These are phyloP conservation scores for Calycina herbarum DNA, from an alignment of 2,329 filamentous ascomycete genomes.

Conservation along the genomic window DNA sequence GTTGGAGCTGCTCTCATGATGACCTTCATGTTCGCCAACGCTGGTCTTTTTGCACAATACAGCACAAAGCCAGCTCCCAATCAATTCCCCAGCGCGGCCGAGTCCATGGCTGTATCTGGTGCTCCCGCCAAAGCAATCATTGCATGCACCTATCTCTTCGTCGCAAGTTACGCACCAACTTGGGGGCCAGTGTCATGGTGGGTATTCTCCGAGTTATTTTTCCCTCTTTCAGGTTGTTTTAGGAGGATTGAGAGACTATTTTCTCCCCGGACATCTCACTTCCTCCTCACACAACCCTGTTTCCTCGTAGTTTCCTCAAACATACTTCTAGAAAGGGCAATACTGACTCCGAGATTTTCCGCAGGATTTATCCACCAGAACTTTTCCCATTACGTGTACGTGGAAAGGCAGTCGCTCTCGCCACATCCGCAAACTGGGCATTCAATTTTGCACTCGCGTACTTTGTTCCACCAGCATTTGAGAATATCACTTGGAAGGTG, in stretches of 20 bases:
- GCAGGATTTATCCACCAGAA: slow-evolving; percentile 49
- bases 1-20: slow-evolving; percentile 47
- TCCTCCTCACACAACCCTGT: too few relatives aligned
- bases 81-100: slow-evolving; percentile 43
- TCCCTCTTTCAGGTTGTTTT: too few relatives aligned
- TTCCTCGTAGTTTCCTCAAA: too few relatives aligned
- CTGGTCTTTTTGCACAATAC: slow-evolving; percentile 47
- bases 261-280: too few relatives aligned
- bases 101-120: slow-evolving; percentile 51
- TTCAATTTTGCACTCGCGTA: slow-evolving; percentile 52
- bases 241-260: too few relatives aligned
- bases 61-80: slow-evolving; percentile 38
- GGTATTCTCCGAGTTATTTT: too few relatives aligned
- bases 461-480: slow-evolving; percentile 49
- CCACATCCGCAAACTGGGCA: slow-evolving; percentile 52
- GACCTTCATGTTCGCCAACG: slow-evolving; percentile 47
- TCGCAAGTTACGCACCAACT: slow-evolving; percentile 53
- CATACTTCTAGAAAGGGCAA: too few relatives aligned
- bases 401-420: slow-evolving; percentile 54
- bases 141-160: slow-evolving; percentile 65
- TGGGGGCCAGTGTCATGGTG: slow-evolving; percentile 50
- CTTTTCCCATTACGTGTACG: slow-evolving; percentile 50
- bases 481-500: slow-evolving; percentile 50
- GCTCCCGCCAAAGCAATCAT: slow-evolving; percentile 57
- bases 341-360: too few relatives aligned